Conservation (phyloP, 2,329 filamentous ascomycete genomes). For the Pseudogymnoascus sp. region DNA sequence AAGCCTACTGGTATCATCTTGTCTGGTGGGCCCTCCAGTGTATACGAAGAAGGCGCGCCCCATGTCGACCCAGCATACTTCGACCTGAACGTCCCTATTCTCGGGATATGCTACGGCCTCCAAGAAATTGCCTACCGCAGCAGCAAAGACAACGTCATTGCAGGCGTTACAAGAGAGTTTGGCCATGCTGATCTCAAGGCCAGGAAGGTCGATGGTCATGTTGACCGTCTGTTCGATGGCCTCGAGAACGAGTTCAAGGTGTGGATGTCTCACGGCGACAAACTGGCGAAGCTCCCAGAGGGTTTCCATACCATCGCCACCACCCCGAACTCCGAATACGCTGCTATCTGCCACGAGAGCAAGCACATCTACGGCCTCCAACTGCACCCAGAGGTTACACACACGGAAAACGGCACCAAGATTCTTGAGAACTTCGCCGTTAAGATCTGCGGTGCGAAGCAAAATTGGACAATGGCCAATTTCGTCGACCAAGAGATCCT, state of each 20-base stretch:
- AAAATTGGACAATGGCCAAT: constrained; percentile 77
- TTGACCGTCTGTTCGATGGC: constrained; percentile 70
- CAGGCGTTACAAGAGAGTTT: constrained; percentile 60
- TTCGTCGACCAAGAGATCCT: constrained; percentile 75
- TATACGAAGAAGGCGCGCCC: constrained; percentile 69
- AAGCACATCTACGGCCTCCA: constrained; percentile 64
- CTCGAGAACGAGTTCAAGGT: constrained; percentile 61
- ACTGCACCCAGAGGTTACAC: constrained; percentile 80
- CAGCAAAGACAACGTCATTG: constrained; percentile 55
- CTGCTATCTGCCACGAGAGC: constrained; percentile 63
- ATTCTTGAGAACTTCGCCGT: constrained; percentile 77
- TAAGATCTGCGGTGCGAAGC: constrained; percentile 65
- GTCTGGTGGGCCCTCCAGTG: constrained; percentile 62
- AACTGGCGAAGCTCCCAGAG: constrained; percentile 64
- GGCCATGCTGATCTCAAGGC: constrained; percentile 60
- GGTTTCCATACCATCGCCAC: constrained; percentile 66
- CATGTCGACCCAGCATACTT: constrained; percentile 79
- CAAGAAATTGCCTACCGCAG: constrained; percentile 68
- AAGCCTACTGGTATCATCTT: constrained; percentile 79
- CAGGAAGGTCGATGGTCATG: constrained; percentile 49
- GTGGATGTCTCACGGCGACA: constrained; percentile 87
- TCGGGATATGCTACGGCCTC: constrained; percentile 38
- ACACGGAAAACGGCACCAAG: constrained; percentile 60
- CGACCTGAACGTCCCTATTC: constrained; percentile 57
- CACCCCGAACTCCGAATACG: constrained; percentile 68